phyloP scores from a whole-genome alignment of 2,329 filamentous ascomycete species.

The Dactylellina cionopaga region DNA sequence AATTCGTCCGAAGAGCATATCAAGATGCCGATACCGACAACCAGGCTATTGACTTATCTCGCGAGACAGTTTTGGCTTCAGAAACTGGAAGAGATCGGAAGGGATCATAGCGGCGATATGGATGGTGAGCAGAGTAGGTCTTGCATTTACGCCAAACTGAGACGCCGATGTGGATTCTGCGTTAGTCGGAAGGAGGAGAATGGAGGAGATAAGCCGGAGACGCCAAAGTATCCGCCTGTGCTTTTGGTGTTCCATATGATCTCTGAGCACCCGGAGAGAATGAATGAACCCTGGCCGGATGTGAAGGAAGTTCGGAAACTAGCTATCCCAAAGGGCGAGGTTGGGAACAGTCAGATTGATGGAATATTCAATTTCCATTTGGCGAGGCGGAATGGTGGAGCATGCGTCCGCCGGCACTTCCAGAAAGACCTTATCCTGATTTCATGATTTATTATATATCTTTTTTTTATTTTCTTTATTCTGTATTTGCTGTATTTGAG shows the following conservation, averaged over 20 bases:
- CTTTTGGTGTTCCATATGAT: conserved; percentile 40
- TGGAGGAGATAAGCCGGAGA: neutral
- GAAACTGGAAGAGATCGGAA: conserved; percentile 21
- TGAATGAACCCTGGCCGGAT: conserved; percentile 25
- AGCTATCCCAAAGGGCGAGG: neutral
- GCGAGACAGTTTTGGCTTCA: conserved; percentile 11
- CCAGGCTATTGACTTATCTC: conserved; percentile 19
- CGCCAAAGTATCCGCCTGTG: conserved; percentile 21
- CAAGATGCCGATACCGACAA: conserved; percentile 28
- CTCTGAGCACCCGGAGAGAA: conserved; percentile 7
- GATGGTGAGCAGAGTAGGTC: neutral
- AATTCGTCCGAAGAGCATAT: neutral
- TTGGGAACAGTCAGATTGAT: too few relatives aligned
- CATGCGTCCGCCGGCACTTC: neutral
- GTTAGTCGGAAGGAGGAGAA: neutral
- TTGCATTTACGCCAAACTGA: conserved; percentile 25
- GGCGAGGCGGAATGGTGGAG: too few relatives aligned
- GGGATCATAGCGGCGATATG: neutral
- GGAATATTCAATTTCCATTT: too few relatives aligned
- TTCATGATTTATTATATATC: too few relatives aligned
- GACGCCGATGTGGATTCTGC: conserved; percentile 23
- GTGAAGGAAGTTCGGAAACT: too few relatives aligned
- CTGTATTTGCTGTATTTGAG: too few relatives aligned
- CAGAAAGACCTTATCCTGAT: neutral
- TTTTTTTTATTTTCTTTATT: too few relatives aligned